A percentile compares a stretch with the other conserved stretches of the same genome.
Evolutionary conservation across 2,329 filamentous ascomycete genomes (phyloP).

Genomic region (Diplodia sapinea): DNA sequence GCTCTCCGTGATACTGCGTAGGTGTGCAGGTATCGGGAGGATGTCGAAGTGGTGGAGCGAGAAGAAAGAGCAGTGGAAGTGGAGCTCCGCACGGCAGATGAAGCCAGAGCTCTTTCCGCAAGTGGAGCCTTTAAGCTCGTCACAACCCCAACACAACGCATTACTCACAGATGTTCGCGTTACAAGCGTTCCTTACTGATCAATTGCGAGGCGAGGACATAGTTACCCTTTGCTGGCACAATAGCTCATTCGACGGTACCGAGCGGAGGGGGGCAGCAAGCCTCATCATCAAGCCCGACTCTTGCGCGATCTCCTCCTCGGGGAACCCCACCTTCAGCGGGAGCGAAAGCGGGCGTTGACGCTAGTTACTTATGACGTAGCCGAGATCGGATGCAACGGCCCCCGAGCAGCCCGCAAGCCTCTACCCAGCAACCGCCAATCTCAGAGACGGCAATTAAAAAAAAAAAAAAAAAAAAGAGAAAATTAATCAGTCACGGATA

Average conservation of each 20-base stretch:
- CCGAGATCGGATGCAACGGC: slow-evolving; percentile 9
- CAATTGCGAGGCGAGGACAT: background rate
- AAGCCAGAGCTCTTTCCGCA: background rate
- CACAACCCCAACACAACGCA: too few species aligned
- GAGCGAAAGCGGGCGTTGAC: background rate
- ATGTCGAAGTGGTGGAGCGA: background rate
- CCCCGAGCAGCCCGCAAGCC: too few species aligned
- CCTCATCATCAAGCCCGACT: background rate
- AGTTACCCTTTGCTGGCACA: background rate
- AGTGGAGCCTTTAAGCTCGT: too few species aligned
- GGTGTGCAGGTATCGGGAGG: background rate
- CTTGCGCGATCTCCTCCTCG: background rate
- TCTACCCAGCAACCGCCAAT: background rate
- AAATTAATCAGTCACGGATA: background rate
- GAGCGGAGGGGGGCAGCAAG: background rate
- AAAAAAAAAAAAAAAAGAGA: background rate
- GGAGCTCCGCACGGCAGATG: slow-evolving; percentile 12
- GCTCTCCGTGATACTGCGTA: background rate
- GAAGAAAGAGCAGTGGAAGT: slow-evolving; percentile 1
- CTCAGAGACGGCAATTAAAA: background rate
- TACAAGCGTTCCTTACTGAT: background rate
- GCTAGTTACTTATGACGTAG: slow-evolving; percentile 5
- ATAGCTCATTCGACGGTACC: background rate
- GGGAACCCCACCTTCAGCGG: background rate
- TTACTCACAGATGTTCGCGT: background rate